Conservation (phyloP, 495 filamentous ascomycete genomes). For the Aspergillus bridgeri region DNA sequence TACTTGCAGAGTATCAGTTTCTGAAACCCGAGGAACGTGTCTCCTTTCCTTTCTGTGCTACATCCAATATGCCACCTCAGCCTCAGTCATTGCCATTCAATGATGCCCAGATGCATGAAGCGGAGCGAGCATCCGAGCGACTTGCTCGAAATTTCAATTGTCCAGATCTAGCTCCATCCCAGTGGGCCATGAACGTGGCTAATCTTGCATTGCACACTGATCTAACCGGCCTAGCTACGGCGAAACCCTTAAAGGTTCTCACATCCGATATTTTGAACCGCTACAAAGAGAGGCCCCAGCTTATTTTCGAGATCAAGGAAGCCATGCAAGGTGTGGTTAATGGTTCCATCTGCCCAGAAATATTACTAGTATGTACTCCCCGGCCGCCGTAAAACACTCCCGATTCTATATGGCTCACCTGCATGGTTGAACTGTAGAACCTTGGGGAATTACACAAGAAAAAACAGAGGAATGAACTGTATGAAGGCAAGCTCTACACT, state of each 20-base stretch:
- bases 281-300: not conserved
- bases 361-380: not conserved
- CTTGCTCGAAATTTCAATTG: not conserved
- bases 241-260: not conserved
- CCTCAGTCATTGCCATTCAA: not conserved
- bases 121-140: not conserved
- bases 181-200: not conserved
- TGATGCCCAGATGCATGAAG: not conserved
- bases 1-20: too few species aligned
- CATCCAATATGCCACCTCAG: not conserved
- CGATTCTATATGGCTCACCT: not conserved
- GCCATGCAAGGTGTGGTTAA: not conserved
- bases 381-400: not conserved
- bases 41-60: too few species aligned
- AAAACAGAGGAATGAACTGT: not conserved
- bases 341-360: not conserved
- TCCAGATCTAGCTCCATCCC: not conserved
- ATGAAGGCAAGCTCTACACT: not conserved
- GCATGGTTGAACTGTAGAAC: not conserved
- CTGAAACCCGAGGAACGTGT: too few species aligned
- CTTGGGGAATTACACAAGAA: not conserved
- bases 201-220: not conserved
- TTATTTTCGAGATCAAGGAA: not conserved
- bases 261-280: not conserved
- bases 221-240: not conserved